Base-by-base conservation (phyloP, 2,329 filamentous ascomycete genomes). In the Venturia nashicola region DNA sequence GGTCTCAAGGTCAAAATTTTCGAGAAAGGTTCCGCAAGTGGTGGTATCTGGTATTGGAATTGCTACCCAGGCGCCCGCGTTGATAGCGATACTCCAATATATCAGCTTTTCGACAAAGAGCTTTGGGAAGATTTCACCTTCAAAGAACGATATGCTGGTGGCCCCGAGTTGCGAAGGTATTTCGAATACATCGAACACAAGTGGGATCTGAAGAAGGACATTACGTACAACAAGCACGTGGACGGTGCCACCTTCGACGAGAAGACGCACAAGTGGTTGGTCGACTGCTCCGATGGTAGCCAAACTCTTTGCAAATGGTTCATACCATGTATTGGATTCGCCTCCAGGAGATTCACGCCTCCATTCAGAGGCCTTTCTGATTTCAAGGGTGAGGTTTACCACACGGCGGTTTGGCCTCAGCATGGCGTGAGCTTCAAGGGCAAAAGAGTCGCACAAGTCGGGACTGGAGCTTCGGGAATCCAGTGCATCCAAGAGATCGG, bases 391-490 rank as follows among this genome's bases (percentile, higher is more conserved):
- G 71, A 78, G 18, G 78, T 86, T 14, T 79, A 84, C 68, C 84
- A 86, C 70, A 82, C 82, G 0, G 83, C 82, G 0, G 82, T 82
- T 71, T 86, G 84, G 84, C 83, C 84, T 0, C n/a, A 77, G 82
- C 74, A 79, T 4, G 76, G 80, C 5, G 76, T 87, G n/a, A 77
- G 82, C 61, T 78, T 85, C 36, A 77, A 77, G 51, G 79, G 79
- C 59, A 88, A 88, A 71, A 78, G 80, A 20, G 80, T 83, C 61
- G 85, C 80, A 18, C 79, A 88, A 64, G 82, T 88, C 42, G 86
- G 86, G 14, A 87, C 84, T 0, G 86, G 86, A 1, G 82, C 85
- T 0, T 83, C 83, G 0, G 86, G 85, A 0, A 80, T 88, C 1
- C 86, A 88, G 68, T 81, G 86, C 54, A 79, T 81, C 0, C 86